Conservation (phyloP, 495 filamentous ascomycete genomes). For the Aspergillus homomorphus region DNA sequence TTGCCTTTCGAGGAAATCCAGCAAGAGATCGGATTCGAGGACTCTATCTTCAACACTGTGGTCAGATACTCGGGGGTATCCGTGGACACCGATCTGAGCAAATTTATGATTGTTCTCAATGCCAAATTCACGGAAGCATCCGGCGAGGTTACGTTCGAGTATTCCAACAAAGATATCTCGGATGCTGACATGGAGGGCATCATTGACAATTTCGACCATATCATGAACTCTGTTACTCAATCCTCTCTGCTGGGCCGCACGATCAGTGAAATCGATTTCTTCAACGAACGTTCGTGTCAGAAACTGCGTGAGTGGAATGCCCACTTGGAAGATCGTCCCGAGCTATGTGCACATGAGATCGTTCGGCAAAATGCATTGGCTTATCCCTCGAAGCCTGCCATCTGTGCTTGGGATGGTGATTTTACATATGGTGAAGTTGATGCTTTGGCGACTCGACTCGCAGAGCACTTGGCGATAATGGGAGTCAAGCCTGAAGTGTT, state of each 20-base stretch:
- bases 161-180: constrained; percentile 37
- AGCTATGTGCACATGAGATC: constrained; percentile 11
- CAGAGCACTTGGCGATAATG: constrained; percentile 33
- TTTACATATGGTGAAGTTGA: constrained; percentile 48
- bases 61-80: constrained; percentile 34
- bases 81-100: constrained; percentile 23
- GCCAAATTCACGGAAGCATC: constrained; percentile 46
- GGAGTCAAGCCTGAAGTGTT: constrained; percentile 44
- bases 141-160: constrained; percentile 38
- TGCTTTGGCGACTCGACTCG: constrained; percentile 31
- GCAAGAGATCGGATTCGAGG: constrained; percentile 35
- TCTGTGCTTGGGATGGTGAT: constrained; percentile 49
- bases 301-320: constrained; percentile 13
- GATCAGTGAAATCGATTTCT: constrained; percentile 26
- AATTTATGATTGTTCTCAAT: constrained; percentile 56
- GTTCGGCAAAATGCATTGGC: constrained; percentile 3
- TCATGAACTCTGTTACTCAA: constrained; percentile 37
- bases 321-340: constrained; percentile 9
- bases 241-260: constrained; percentile 17
- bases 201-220: constrained; percentile 40
- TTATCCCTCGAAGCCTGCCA: constrained; percentile 3
- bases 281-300: constrained; percentile 11
- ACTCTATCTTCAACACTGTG: constrained; percentile 51
- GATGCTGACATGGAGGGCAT: constrained; percentile 34
- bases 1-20: constrained; percentile 40